Evolutionary conservation across 352 stramenopile species (phyloP).

Genomic region (Globisporangium abappressorium): DNA sequence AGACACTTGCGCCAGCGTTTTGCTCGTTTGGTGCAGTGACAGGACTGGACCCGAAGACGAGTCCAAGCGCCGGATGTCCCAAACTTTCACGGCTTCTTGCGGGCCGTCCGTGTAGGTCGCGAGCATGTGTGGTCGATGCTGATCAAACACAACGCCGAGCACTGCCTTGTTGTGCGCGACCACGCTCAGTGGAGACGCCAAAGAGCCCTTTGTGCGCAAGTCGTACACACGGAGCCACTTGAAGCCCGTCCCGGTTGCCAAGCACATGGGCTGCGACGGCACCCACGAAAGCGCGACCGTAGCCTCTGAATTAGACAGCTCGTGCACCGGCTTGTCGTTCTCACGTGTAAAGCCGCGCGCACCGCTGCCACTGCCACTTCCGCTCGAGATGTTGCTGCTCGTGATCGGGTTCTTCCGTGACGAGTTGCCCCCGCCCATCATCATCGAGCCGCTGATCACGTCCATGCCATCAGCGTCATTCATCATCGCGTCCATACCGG

Average conservation of each 20-base stretch:
- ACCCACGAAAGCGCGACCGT: conserved; percentile 83
- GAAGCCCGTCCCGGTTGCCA: conserved; percentile 82
- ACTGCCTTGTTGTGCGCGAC: conserved; percentile 85
- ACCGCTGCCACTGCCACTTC: conserved; percentile 5
- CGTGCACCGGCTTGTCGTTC: conserved; percentile 64
- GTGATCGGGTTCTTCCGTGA: conserved; percentile 18
- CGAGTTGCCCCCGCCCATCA: conserved; percentile 10
- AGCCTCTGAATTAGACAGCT: conserved; percentile 82
- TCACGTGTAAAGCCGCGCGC: conserved; percentile 25
- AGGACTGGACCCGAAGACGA: conserved; percentile 56
- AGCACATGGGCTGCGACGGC: conserved; percentile 71
- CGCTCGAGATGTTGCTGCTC: conserved; percentile 10
- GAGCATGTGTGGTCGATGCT: conserved; percentile 75
- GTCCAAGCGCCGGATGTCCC: conserved; percentile 84
- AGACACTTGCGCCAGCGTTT: conserved; percentile 70
- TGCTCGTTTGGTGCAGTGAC: conserved; percentile 71
- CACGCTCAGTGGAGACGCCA: conserved; percentile 66
- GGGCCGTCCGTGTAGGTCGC: conserved; percentile 81
- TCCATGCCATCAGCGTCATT: conserved; percentile 29
- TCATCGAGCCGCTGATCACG: conserved; percentile 17
- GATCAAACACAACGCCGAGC: conserved; percentile 77
- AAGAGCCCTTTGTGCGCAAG: conserved; percentile 41
- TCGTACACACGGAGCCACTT: conserved; percentile 89
- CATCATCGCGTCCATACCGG: conserved; percentile 26
- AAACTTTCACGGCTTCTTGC: conserved; percentile 83